A percentile compares a stretch with the other conserved stretches of the same genome.
These are phyloP conservation scores for Triticum turgidum DNA, from an alignment of 176 grass and related monocot genomes.

Conservation along the genomic window DNA sequence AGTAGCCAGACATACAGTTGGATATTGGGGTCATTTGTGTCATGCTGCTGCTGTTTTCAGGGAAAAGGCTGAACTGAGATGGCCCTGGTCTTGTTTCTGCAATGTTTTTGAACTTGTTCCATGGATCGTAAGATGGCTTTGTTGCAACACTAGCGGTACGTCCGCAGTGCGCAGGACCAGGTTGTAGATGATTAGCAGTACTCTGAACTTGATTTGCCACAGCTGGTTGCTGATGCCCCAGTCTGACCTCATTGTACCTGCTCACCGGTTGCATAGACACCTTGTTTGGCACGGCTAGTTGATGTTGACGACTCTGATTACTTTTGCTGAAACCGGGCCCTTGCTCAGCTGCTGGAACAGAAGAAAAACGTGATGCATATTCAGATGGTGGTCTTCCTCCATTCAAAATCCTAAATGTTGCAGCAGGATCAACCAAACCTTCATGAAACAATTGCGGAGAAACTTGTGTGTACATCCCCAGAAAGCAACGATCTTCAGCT, in stretches of 20 bases:
- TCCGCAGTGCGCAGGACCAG: not conserved
- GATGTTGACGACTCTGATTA: constrained; percentile 29
- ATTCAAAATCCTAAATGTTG: constrained; percentile 31
- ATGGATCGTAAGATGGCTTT: constrained; percentile 38
- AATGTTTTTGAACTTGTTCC: constrained; percentile 23
- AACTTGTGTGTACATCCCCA: not conserved
- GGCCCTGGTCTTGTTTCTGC: constrained; percentile 31
- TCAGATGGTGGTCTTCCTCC: constrained; percentile 21
- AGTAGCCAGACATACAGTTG: constrained; percentile 21
- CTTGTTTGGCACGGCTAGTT: constrained; percentile 38
- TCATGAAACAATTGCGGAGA: constrained; percentile 30
- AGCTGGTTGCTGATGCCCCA: constrained; percentile 15
- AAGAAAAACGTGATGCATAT: constrained; percentile 31
- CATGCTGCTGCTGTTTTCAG: constrained; percentile 23
- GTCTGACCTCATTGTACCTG: constrained; percentile 18
- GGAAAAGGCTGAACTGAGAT: constrained; percentile 37
- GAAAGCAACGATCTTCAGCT: constrained; percentile 32
- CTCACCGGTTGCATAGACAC: constrained; percentile 17
- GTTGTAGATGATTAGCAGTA: constrained; percentile 11
- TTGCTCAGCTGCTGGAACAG: constrained; percentile 25
- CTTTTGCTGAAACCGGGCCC: constrained; percentile 32
- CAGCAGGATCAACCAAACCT: constrained; percentile 2
- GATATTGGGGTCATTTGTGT: constrained; percentile 19
- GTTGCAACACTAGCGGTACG: constrained; percentile 32
- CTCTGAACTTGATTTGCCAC: constrained; percentile 33